phyloP scores from a whole-genome alignment of 2,329 filamentous ascomycete genomes.

The Cercospora nicotianae region DNA sequence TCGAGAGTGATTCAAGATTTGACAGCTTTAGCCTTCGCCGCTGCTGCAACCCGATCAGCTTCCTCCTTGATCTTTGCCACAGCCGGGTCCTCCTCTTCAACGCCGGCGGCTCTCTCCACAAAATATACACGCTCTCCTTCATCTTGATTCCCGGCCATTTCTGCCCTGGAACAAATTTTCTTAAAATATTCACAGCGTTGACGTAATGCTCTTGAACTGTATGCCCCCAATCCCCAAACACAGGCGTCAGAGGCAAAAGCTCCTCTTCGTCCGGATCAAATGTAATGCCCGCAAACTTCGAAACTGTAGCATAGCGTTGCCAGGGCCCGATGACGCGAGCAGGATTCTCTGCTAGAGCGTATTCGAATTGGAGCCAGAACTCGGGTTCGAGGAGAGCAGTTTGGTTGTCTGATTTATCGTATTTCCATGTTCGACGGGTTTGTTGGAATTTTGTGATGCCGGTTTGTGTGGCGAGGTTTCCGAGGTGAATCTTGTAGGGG shows the following conservation, averaged over 20 bases:
- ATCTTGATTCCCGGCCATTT: constrained; percentile 58
- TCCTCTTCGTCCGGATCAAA: constrained; percentile 44
- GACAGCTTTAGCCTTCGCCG: neutral
- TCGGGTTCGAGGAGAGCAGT: constrained; percentile 47
- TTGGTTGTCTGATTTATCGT: constrained; percentile 61
- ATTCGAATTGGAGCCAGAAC: constrained; percentile 63
- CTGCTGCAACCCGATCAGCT: neutral
- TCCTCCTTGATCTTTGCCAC: neutral
- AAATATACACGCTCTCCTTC: constrained; percentile 55
- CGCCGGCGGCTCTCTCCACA: constrained; percentile 41
- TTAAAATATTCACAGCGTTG: constrained; percentile 15
- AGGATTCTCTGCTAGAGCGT: constrained; percentile 56
- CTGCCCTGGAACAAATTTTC: constrained; percentile 45
- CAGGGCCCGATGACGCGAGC: constrained; percentile 53
- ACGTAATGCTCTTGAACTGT: constrained; percentile 24
- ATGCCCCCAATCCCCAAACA: constrained; percentile 15
- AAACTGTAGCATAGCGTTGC: constrained; percentile 52
- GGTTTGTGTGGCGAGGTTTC: constrained; percentile 63
- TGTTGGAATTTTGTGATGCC: constrained; percentile 62
- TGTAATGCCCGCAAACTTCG: constrained; percentile 53
- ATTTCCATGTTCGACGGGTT: constrained; percentile 49
- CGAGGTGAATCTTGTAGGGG: constrained; percentile 51
- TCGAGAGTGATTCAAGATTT: neutral
- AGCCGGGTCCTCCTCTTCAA: constrained; percentile 1
- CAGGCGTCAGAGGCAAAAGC: constrained; percentile 26